Conservation (phyloP, 495 filamentous ascomycete species). For the Immersiella caudata region DNA sequence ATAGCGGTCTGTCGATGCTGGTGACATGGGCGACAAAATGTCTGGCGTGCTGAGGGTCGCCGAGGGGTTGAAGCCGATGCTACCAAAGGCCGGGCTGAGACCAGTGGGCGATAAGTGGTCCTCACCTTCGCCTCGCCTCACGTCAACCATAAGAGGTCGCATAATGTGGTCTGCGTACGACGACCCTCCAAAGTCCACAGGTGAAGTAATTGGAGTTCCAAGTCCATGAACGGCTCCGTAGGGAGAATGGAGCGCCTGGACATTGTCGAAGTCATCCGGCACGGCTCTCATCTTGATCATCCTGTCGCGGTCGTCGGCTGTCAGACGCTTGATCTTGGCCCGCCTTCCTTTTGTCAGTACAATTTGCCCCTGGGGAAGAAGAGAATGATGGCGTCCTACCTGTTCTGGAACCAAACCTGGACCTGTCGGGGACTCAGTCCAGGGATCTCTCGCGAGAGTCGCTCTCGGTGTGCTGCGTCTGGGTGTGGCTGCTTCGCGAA, state of each 20-base stretch:
- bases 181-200: constrained; percentile 55
- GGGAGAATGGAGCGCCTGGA: constrained; percentile 85
- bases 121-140: constrained; percentile 57
- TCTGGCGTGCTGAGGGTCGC: constrained; percentile 51
- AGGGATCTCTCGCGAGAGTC: constrained; percentile 88
- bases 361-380: constrained; percentile 3
- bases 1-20: constrained; percentile 54
- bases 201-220: constrained; percentile 59
- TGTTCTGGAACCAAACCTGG: constrained; percentile 99
- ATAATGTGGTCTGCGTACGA: constrained; percentile 58
- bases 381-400: constrained; percentile 56
- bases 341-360: constrained; percentile 58
- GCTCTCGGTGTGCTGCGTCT: constrained; percentile 88
- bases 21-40: constrained; percentile 57
- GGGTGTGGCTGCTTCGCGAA: constrained; percentile 95
- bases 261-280: constrained; percentile 90
- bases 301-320: constrained; percentile 87
- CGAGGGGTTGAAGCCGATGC: constrained; percentile 60
- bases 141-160: constrained; percentile 64
- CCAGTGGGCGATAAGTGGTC: constrained; percentile 64
- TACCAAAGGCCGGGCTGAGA: constrained; percentile 63
- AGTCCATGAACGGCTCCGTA: constrained; percentile 59
- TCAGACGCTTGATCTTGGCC: constrained; percentile 94
- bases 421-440: constrained; percentile 92
- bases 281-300: constrained; percentile 93